phyloP scores from a whole-genome alignment of 1,139 yeast genomes.

The Lodderomyces theae region DNA sequence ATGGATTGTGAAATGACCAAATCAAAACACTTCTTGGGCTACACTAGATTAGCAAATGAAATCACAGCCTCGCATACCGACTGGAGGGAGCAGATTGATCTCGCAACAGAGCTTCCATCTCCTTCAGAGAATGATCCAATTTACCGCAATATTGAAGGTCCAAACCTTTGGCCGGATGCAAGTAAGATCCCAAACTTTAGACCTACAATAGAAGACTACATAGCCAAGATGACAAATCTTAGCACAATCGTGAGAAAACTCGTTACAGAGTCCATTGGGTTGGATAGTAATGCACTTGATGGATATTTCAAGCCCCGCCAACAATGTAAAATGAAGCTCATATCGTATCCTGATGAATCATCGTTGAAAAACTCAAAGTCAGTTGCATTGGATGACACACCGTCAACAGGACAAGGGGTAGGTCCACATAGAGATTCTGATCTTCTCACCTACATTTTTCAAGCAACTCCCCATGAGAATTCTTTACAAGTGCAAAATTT shows the following conservation, averaged over 20 bases:
- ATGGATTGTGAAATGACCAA: conserved; percentile 55
- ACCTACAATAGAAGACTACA: conserved; percentile 42
- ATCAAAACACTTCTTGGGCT: conserved; percentile 67
- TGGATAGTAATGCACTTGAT: conserved; percentile 44
- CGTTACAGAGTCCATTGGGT: conserved; percentile 55
- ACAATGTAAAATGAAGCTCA: conserved; percentile 54
- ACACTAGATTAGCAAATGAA: conserved; percentile 64
- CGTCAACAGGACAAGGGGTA: conserved; percentile 56
- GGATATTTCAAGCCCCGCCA: conserved; percentile 50
- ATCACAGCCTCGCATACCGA: conserved; percentile 59
- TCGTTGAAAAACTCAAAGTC: conserved; percentile 30
- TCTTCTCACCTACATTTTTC: conserved; percentile 57
- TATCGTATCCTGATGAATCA: conserved; percentile 46
- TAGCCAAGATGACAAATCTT: conserved; percentile 46
- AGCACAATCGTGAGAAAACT: conserved; percentile 42
- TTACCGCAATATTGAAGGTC: conserved; percentile 62
- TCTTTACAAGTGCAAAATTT: conserved; percentile 64
- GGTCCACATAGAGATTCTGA: conserved; percentile 77
- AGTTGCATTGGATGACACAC: conserved; percentile 37
- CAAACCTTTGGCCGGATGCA: conserved; percentile 59
- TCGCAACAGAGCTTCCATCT: conserved; percentile 58
- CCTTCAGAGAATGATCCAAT: conserved; percentile 47
- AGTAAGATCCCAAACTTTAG: conserved; percentile 49
- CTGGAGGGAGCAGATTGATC: conserved; percentile 67
- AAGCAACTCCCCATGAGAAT: conserved; percentile 45